phyloP scores from a whole-genome alignment of 2,329 filamentous ascomycete species.

The Colletotrichum tamarilloi region DNA sequence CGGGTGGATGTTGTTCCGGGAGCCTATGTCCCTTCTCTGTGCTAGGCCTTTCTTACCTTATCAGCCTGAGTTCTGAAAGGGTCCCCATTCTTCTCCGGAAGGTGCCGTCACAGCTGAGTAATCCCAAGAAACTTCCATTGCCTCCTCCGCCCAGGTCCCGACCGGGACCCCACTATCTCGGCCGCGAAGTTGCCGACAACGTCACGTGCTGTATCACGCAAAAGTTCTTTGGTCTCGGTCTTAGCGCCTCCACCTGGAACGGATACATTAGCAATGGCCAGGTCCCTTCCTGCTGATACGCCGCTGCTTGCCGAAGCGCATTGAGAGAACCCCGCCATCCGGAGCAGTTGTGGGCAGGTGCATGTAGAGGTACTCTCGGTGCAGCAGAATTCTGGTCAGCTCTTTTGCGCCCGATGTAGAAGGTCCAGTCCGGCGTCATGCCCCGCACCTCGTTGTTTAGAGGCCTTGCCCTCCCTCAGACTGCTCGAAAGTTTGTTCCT shows the following conservation, averaged over 20 bases:
- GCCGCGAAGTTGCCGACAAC: not conserved
- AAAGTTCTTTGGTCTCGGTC: slow-evolving; percentile 19
- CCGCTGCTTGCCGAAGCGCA: slow-evolving; percentile 32
- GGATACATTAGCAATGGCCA: slow-evolving; percentile 9
- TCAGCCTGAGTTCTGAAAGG: too few relatives aligned
- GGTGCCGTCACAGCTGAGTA: slow-evolving; percentile 1
- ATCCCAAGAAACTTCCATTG: not conserved
- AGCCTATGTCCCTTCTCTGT: not conserved
- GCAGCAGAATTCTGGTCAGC: slow-evolving; percentile 34
- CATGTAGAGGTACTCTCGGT: slow-evolving; percentile 22
- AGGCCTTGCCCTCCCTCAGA: slow-evolving; percentile 31
- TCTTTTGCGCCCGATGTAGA: slow-evolving; percentile 36
- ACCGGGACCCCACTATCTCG: not conserved
- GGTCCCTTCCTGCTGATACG: slow-evolving; percentile 29
- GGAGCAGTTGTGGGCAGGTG: slow-evolving; percentile 28
- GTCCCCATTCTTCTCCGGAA: not conserved
- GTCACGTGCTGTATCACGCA: slow-evolving; percentile 27
- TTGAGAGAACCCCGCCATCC: slow-evolving; percentile 33
- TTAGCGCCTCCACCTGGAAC: slow-evolving; percentile 24
- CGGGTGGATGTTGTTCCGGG: not conserved
- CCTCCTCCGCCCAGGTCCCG: not conserved
- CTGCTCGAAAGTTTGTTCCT: slow-evolving; percentile 26
- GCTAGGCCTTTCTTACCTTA: not conserved
- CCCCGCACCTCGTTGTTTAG: slow-evolving; percentile 56
- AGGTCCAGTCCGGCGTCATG: slow-evolving; percentile 47